Evolutionary conservation across 1,284 basidiomycete species (phyloP).

Genomic region (Puccinia triticina): DNA sequence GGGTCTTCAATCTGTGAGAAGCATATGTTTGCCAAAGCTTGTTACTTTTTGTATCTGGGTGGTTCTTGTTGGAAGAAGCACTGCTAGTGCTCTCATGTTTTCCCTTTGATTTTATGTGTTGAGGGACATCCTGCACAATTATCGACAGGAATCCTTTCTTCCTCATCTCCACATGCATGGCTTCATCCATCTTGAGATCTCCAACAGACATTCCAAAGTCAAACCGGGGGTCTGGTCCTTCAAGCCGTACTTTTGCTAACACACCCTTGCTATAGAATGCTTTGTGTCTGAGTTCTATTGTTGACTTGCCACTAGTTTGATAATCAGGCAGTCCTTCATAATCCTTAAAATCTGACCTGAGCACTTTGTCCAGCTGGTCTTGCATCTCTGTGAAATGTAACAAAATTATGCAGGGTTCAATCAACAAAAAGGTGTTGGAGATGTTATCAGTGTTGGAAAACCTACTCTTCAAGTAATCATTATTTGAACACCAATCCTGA

Average conservation of each 20-base stretch:
- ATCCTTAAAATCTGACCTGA: too few species aligned
- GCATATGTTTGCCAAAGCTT: background rate
- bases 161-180: background rate
- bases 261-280: background rate
- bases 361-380: too few species aligned
- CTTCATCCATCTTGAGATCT: background rate
- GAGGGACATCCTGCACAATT: background rate
- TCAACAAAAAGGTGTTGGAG: too few species aligned
- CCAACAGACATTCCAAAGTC: conserved; percentile 2
- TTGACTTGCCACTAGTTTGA: background rate
- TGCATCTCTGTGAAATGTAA: too few species aligned
- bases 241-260: background rate
- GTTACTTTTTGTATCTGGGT: background rate
- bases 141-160: background rate
- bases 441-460: too few species aligned
- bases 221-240: background rate
- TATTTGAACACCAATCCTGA: too few species aligned
- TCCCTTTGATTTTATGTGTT: background rate
- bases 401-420: too few species aligned
- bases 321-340: background rate
- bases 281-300: background rate
- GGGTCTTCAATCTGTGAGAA: background rate
- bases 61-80: background rate
- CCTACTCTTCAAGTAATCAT: too few species aligned
- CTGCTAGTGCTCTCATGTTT: too few species aligned